Evolutionary conservation across 2,329 filamentous ascomycete genomes (phyloP).

Genomic region (Trichoderma breve): DNA sequence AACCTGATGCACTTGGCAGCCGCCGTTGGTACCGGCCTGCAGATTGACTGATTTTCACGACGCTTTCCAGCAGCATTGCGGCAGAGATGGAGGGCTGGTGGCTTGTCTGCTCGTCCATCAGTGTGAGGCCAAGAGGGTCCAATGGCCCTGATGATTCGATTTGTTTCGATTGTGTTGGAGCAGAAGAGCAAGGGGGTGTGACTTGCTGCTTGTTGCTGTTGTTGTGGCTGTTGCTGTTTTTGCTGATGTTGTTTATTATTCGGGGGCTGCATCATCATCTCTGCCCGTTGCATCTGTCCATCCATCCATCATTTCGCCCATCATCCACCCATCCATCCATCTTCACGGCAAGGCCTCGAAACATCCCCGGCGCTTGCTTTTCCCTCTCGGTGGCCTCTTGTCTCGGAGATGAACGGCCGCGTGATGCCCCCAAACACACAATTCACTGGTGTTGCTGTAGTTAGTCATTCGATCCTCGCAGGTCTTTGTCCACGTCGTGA

Average conservation of each 20-base stretch:
- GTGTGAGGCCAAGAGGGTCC: background rate
- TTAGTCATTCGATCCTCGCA: background rate
- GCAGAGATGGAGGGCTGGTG: conserved; percentile 5
- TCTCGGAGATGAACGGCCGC: conserved; percentile 8
- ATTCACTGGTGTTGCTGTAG: background rate
- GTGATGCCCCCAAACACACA: conserved; percentile 1
- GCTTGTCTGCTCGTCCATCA: background rate
- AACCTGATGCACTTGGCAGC: conserved; percentile 18
- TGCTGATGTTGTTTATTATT: background rate
- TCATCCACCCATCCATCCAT: background rate
- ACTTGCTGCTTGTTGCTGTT: background rate
- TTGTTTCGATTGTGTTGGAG: background rate
- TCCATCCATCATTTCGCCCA: background rate
- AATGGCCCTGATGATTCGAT: background rate
- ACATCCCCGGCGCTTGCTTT: background rate
- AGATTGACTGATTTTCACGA: conserved; percentile 1
- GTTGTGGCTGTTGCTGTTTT: background rate
- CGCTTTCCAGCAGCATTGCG: background rate
- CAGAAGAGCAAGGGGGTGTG: background rate
- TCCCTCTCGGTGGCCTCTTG: background rate
- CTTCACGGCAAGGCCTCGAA: background rate
- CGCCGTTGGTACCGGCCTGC: conserved; percentile 16
- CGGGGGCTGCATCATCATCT: background rate
- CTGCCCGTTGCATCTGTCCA: background rate
- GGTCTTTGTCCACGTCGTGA: conserved; percentile 6